Base-by-base conservation (phyloP, 2,329 filamentous ascomycete species). In the Bimuria novae-zelandiae region DNA sequence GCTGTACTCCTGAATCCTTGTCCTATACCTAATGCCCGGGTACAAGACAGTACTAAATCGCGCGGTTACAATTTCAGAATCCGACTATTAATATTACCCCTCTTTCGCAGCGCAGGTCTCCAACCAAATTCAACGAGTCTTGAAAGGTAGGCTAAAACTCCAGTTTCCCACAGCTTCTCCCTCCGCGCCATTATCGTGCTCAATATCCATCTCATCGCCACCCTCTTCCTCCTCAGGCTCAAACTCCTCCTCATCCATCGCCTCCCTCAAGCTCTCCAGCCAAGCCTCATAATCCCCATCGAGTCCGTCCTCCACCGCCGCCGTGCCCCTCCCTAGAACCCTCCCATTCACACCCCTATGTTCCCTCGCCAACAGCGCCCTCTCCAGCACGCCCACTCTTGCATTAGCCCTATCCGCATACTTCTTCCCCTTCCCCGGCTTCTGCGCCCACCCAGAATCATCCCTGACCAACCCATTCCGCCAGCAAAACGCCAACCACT, bases 401-500 rank as follows among this genome's bases (percentile, higher is more conserved):
- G 37, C 42, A 35, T 48, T 47, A 22, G 21, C 39, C 29, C 11
- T 23, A 14, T 40, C 21, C n/a, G 17, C 23, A 11, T 23, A 23
- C 19, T n/a, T 44, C n/a, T 33, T n/a, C 41, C 11, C 14, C 23
- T 12, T 39, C 29, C 22, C 23, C 39, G 8, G n/a, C 56, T 48
- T 8, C 33, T 16, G 8, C n/a, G 14, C 55, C 33, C 56, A 17
- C 11, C 49, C 55, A 14, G 35, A n/a, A 14, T 59, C 52, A 39
- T 62, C 63, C 17, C 49, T 30, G 14, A 70, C 64, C 56, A 74
- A 59, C 4, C 66, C 69, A 53, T 77, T 76, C 35, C 76, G 56
- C 42, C 55, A 57, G 57, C 75, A 76, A 57, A 77, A 77, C 6
- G 58, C 62, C 50, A 77, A 35, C 49, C 73, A 76, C 7, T 55